Conservation (phyloP, 345 rosid genomes). For the Eucalyptus virginea region DNA sequence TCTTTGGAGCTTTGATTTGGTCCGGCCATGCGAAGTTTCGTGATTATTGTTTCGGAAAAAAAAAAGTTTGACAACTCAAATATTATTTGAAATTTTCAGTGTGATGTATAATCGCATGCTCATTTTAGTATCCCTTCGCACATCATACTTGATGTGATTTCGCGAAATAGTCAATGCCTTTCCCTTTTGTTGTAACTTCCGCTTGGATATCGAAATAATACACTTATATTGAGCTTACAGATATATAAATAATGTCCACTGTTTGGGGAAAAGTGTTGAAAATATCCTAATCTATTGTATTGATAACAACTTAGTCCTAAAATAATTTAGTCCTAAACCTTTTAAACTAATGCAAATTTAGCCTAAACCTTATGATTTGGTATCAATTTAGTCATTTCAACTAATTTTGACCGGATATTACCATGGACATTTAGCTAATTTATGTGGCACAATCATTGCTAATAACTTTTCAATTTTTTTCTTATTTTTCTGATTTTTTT, state of each 20-base stretch:
- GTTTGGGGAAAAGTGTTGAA: too few species aligned
- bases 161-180: neutral
- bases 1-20: neutral
- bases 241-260: neutral
- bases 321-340: accelerated
- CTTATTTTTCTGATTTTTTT: too few species aligned
- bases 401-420: too few species aligned
- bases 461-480: too few species aligned
- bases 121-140: neutral
- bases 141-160: neutral
- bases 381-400: too few species aligned
- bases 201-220: neutral
- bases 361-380: too few species aligned
- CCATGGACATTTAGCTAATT: too few species aligned
- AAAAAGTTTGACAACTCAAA: accelerated
- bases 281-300: accelerated
- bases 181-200: neutral
- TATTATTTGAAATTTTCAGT: neutral
- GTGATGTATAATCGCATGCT: accelerated
- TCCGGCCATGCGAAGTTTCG: neutral
- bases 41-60: neutral
- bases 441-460: accelerated
- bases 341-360: too few species aligned
- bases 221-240: neutral
- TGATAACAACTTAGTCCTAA: accelerated